These are phyloP conservation scores for Zelopaecilomyces penicillatus DNA, from an alignment of 2,329 filamentous ascomycete genomes.

Conservation along the genomic window DNA sequence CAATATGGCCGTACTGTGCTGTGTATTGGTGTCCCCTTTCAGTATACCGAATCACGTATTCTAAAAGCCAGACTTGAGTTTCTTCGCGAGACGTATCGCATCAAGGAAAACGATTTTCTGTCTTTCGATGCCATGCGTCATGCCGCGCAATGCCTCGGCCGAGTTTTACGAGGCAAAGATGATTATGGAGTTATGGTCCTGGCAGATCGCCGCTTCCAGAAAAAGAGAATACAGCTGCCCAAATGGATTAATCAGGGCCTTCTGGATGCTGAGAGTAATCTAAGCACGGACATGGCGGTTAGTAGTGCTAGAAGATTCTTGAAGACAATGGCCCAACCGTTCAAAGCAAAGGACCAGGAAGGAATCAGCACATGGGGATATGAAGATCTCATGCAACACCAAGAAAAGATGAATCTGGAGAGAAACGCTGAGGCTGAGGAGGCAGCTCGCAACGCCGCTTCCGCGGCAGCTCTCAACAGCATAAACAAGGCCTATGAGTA, in stretches of 20 bases:
- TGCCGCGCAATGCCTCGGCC: constrained; percentile 89
- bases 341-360: constrained; percentile 73
- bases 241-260: constrained; percentile 95
- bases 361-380: constrained; percentile 89
- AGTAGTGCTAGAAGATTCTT: constrained; percentile 84
- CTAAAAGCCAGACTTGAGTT: constrained; percentile 94
- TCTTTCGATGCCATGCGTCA: constrained; percentile 99
- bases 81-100: constrained; percentile 91
- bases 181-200: constrained; percentile 99
- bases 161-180: constrained; percentile 90
- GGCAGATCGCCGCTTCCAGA: constrained; percentile 86
- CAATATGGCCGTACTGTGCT: constrained; percentile 94
- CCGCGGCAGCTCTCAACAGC: background rate
- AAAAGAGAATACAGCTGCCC: constrained; percentile 81
- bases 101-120: constrained; percentile 92
- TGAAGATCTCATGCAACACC: constrained; percentile 67
- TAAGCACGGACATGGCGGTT: constrained; percentile 93
- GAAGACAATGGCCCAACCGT: constrained; percentile 85
- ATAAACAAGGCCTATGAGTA: constrained; percentile 38
- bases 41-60: constrained; percentile 96
- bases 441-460: constrained; percentile 16
- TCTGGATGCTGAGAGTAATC: constrained; percentile 74
- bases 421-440: constrained; percentile 54
- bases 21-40: constrained; percentile 94
- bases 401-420: constrained; percentile 65